Percentiles rank a stretch among this genome's conserved stretches.
Evolutionary conservation across 441 rosid genomes (phyloP).

Genomic region (Dalechampia spathulata): DNA sequence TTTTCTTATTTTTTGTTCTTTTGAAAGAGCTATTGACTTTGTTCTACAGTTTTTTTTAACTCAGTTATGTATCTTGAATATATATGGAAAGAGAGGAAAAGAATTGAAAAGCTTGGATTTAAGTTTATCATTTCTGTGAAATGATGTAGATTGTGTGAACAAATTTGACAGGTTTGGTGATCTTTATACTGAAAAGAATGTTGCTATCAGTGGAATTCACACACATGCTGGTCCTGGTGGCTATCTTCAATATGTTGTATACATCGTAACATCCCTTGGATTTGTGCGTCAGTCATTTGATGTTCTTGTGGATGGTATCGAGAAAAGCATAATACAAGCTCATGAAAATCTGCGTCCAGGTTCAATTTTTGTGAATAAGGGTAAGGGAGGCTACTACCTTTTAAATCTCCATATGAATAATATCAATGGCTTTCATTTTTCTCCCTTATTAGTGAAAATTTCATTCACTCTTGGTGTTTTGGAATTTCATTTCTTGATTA

Average conservation of each 20-base stretch:
- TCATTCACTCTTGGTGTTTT: neutral
- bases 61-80: neutral
- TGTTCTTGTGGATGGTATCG: conserved; percentile 89
- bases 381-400: conserved; percentile 26
- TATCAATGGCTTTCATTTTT: neutral
- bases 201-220: conserved; percentile 90
- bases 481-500: neutral
- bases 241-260: conserved; percentile 81
- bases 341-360: conserved; percentile 85
- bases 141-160: conserved; percentile 6
- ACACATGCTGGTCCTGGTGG: conserved; percentile 98
- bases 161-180: conserved; percentile 64
- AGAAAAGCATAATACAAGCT: conserved; percentile 76
- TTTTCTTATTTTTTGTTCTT: no score
- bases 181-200: conserved; percentile 72
- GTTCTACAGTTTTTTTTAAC: no score
- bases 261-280: conserved; percentile 82
- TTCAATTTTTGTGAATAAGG: conserved; percentile 61
- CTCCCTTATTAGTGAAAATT: neutral
- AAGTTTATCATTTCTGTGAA: neutral
- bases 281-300: conserved; percentile 93
- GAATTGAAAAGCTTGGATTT: neutral
- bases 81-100: neutral
- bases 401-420: neutral
- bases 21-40: neutral